These are phyloP conservation scores for Sporothrix phasma DNA, from an alignment of 2,329 filamentous ascomycete genomes.

Conservation along the genomic window DNA sequence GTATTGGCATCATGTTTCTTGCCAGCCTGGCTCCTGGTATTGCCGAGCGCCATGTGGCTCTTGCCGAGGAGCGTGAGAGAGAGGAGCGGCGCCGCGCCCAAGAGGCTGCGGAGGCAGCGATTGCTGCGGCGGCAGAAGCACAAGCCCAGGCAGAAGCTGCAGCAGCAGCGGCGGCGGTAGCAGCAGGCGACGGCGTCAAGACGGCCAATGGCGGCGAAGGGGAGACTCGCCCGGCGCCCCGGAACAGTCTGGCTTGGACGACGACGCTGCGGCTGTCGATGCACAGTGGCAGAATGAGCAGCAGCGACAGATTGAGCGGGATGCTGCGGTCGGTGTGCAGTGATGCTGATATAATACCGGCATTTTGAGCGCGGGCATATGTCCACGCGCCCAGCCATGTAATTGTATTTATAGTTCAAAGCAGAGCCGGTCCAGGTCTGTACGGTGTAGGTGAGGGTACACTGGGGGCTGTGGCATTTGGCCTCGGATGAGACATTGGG, in stretches of 20 bases:
- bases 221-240: background rate
- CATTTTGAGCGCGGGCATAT: background rate
- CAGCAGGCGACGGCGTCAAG: constrained; percentile 17
- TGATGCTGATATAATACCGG: background rate
- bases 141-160: constrained; percentile 27
- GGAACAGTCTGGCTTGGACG: background rate
- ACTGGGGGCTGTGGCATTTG: background rate
- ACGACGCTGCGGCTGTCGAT: background rate
- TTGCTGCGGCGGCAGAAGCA: constrained; percentile 16
- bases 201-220: background rate
- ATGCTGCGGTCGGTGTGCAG: background rate
- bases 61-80: constrained; percentile 43
- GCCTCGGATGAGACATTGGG: background rate
- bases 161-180: constrained; percentile 23
- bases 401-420: too few relatives aligned
- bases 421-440: too few relatives aligned
- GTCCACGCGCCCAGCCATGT: background rate
- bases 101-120: constrained; percentile 29
- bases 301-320: background rate
- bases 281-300: background rate
- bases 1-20: constrained; percentile 52
- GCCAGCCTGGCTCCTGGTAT: constrained; percentile 57
- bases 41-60: constrained; percentile 54
- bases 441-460: too few relatives aligned
- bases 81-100: constrained; percentile 34